phyloP scores from a whole-genome alignment of 2,329 filamentous ascomycete genomes.

The Nemania abortiva region DNA sequence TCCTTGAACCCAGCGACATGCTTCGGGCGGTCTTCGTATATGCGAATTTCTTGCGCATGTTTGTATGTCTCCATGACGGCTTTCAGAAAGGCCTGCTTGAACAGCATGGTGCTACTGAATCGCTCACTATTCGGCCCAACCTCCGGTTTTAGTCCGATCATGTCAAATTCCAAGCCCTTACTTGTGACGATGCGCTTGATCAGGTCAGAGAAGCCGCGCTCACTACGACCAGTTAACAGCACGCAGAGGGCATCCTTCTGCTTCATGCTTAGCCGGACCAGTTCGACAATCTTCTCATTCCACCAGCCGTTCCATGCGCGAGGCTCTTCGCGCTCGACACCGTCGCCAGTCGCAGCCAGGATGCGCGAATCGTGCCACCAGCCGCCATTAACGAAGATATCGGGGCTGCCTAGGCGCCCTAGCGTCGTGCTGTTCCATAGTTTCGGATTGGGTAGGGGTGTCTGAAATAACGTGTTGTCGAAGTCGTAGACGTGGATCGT shows the following conservation, averaged over 20 bases:
- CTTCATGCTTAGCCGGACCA: slow-evolving; percentile 83
- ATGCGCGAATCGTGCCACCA: slow-evolving; percentile 98
- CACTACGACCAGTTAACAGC: slow-evolving; percentile 86
- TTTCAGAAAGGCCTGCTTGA: slow-evolving; percentile 88
- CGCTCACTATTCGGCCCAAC: slow-evolving; percentile 83
- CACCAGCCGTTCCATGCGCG: slow-evolving; percentile 93
- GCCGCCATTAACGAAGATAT: slow-evolving; percentile 83
- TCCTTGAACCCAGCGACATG: slow-evolving; percentile 86
- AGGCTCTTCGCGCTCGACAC: slow-evolving; percentile 82
- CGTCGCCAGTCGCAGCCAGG: slow-evolving; percentile 86
- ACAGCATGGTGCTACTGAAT: slow-evolving; percentile 86
- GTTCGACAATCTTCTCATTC: slow-evolving; percentile 89
- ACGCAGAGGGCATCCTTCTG: slow-evolving; percentile 88
- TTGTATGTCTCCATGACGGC: slow-evolving; percentile 88
- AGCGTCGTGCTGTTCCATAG: slow-evolving; percentile 86
- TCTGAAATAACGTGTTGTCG: slow-evolving; percentile 95
- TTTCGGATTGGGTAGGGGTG: slow-evolving; percentile 87
- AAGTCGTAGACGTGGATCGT: slow-evolving; percentile 96
- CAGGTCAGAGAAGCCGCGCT: slow-evolving; percentile 80
- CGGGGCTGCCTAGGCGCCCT: slow-evolving; percentile 79
- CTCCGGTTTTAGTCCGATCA: slow-evolving; percentile 87
- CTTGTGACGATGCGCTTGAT: slow-evolving; percentile 83
- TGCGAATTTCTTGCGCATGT: slow-evolving; percentile 82
- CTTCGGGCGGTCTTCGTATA: slow-evolving; percentile 75
- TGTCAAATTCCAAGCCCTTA: slow-evolving; percentile 86